A percentile compares a stretch with the other conserved stretches of the same genome.
Conservation (phyloP, 139 green algal species). For the Chlamydomonas sp. region DNA sequence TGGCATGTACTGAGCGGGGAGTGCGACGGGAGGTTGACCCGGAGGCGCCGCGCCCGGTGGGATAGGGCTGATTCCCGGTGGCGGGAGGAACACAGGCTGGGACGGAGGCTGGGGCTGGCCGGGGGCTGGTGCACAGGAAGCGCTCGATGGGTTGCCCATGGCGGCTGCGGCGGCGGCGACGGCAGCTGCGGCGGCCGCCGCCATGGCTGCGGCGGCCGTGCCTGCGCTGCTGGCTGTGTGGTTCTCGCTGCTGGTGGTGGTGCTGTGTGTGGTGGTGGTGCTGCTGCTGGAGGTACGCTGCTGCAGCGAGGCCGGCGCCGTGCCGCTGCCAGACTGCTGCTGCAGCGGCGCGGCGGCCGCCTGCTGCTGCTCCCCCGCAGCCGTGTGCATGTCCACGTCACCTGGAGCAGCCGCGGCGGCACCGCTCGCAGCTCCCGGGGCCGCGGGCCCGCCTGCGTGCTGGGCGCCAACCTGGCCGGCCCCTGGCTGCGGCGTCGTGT, state of each 20-base stretch:
- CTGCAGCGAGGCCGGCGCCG: background rate
- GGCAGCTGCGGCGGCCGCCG: background rate
- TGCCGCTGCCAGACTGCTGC: background rate
- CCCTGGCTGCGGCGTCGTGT: background rate
- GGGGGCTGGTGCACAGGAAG: background rate
- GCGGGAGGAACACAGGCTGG: no score
- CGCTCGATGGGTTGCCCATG: background rate
- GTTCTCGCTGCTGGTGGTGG: background rate
- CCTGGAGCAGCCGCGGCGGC: no score
- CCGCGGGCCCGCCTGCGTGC: background rate
- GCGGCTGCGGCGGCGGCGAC: background rate
- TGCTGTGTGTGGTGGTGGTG: constrained; percentile 9
- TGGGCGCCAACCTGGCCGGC: background rate
- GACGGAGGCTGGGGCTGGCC: no score
- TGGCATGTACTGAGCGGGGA: no score
- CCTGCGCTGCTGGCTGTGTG: background rate
- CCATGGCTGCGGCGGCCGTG: background rate
- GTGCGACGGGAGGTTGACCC: no score
- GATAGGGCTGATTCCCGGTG: no score
- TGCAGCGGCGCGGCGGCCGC: background rate
- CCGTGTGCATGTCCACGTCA: background rate
- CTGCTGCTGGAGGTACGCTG: background rate
- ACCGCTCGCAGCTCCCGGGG: background rate
- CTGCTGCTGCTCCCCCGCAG: constrained; percentile 1
- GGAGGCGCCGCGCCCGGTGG: no score